These are phyloP conservation scores for Hyaloscypha bicolor DNA, from an alignment of 495 filamentous ascomycete species.

Conservation along the genomic window DNA sequence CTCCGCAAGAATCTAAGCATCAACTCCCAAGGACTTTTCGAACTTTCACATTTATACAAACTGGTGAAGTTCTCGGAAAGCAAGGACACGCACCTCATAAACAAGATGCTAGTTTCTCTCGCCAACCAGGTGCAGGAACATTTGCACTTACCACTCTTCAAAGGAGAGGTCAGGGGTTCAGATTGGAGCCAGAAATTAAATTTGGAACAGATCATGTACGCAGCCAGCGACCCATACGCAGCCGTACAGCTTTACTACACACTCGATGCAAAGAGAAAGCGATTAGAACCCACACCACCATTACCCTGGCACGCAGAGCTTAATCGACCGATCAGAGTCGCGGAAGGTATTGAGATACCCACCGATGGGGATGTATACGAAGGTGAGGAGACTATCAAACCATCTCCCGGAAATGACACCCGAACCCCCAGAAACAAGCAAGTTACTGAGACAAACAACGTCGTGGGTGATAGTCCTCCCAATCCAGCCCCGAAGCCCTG, in stretches of 20 bases:
- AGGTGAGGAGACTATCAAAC: conserved; percentile 22
- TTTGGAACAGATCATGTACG: conserved; percentile 75
- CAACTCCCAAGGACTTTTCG: conserved; percentile 66
- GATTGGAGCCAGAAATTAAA: conserved; percentile 68
- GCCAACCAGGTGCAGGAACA: conserved; percentile 69
- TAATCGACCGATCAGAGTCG: conserved; percentile 58
- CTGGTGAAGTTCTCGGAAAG: conserved; percentile 62
- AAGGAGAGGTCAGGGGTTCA: conserved; percentile 69
- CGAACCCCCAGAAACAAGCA: neutral
- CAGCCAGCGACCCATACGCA: conserved; percentile 83
- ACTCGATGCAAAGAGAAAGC: conserved; percentile 65
- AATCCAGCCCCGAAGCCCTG: neutral
- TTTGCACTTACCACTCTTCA: conserved; percentile 75
- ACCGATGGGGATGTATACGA: conserved; percentile 37
- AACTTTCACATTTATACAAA: conserved; percentile 79
- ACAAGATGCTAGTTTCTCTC: conserved; percentile 66
- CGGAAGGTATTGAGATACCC: conserved; percentile 38
- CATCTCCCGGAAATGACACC: neutral
- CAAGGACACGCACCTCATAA: conserved; percentile 55
- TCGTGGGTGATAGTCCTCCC: neutral
- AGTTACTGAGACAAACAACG: too few species aligned
- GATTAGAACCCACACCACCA: conserved; percentile 69
- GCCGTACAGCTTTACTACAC: conserved; percentile 70
- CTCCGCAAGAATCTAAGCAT: conserved; percentile 67
- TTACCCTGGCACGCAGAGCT: conserved; percentile 68